Evolutionary conservation across 495 filamentous ascomycete genomes (phyloP).

Genomic region (Penicillium odoratum): DNA sequence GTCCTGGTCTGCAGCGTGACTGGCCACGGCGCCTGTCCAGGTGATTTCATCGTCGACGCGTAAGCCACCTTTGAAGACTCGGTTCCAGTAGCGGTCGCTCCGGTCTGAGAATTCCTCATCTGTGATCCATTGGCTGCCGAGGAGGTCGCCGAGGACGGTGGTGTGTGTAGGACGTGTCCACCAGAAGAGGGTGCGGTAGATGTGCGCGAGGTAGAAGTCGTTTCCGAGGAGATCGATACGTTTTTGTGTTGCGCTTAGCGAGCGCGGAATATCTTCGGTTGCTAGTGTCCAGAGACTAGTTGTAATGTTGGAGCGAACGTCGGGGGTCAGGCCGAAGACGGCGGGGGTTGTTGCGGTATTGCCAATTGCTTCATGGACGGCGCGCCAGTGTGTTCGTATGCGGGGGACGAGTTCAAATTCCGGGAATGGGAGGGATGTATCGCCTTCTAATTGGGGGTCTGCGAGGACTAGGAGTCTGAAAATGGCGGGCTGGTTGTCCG

Average conservation of each 20-base stretch:
- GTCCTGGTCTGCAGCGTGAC: constrained; percentile 33
- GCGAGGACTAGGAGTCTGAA: constrained; percentile 89
- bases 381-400: constrained; percentile 51
- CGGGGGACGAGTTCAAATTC: constrained; percentile 62
- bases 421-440: constrained; percentile 70
- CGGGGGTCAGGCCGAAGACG: constrained; percentile 19
- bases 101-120: constrained; percentile 78
- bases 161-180: constrained; percentile 84
- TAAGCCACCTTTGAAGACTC: constrained; percentile 69
- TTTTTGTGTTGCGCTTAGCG: constrained; percentile 66
- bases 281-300: constrained; percentile 52
- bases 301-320: constrained; percentile 42
- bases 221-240: constrained; percentile 86
- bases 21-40: constrained; percentile 27
- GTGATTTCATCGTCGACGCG: constrained; percentile 66
- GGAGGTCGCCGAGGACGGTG: constrained; percentile 82
- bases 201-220: constrained; percentile 90
- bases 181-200: constrained; percentile 83
- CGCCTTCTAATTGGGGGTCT: constrained; percentile 94
- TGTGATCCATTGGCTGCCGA: constrained; percentile 95
- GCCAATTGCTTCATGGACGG: constrained; percentile 26
- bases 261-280: constrained; percentile 63
- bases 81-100: constrained; percentile 74
- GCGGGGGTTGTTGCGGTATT: constrained; percentile 17
- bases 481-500: constrained; percentile 46